phyloP scores from a whole-genome alignment of 129 eudicot genomes.

The Erigeron canadensis region DNA sequence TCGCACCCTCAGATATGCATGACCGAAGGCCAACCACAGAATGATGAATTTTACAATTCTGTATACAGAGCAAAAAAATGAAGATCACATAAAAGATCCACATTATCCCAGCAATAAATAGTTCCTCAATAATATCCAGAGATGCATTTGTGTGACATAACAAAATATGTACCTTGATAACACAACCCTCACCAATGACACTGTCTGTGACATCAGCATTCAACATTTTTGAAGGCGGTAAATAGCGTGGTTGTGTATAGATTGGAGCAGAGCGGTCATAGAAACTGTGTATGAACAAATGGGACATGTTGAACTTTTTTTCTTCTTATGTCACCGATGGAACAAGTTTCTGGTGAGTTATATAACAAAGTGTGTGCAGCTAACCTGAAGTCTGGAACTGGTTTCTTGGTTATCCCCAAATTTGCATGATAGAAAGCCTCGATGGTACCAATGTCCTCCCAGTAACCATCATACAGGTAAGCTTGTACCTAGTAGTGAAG shows the following conservation, averaged over 20 bases:
- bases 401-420: constrained; percentile 74
- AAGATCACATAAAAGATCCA: not conserved
- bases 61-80: constrained; percentile 14
- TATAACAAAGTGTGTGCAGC: not conserved
- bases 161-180: constrained; percentile 55
- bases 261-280: constrained; percentile 94
- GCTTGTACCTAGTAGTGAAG: constrained; percentile 45
- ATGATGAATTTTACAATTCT: constrained; percentile 94
- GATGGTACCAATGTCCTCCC: constrained; percentile 88
- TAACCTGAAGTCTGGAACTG: constrained; percentile 71
- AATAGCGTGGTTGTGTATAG: constrained; percentile 87
- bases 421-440: constrained; percentile 78
- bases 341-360: not conserved
- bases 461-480: constrained; percentile 71
- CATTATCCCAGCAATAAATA: not conserved
- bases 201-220: constrained; percentile 91
- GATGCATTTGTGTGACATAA: not conserved
- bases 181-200: constrained; percentile 96
- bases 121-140: no score
- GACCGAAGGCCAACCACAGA: constrained; percentile 95
- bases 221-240: constrained; percentile 97
- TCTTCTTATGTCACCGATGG: no score
- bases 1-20: constrained; percentile 86
- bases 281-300: constrained; percentile 51
- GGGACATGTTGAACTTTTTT: not conserved